phyloP scores from a whole-genome alignment of 2,329 filamentous ascomycete species.

The Parascedosporium putredinis region DNA sequence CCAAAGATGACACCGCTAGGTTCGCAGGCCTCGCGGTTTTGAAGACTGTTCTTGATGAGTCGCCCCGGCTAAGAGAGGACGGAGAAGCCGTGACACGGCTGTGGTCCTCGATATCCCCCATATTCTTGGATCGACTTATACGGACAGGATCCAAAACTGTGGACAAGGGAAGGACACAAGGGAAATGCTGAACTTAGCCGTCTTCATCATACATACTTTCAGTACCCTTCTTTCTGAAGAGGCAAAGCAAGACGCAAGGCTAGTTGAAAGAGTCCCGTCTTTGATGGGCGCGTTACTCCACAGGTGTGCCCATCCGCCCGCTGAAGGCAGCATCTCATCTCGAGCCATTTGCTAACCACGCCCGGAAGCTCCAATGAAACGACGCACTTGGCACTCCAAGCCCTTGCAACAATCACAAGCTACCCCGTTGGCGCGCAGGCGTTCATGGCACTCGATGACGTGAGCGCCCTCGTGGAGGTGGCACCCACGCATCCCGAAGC shows the following conservation, averaged over 20 bases:
- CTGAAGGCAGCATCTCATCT: neutral
- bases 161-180: conserved; percentile 31
- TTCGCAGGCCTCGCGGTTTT: conserved; percentile 59
- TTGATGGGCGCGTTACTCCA: conserved; percentile 42
- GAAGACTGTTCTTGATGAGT: conserved; percentile 55
- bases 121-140: conserved; percentile 54
- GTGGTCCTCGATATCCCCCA: conserved; percentile 51
- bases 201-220: conserved; percentile 55
- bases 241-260: conserved; percentile 30
- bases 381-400: conserved; percentile 41
- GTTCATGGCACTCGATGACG: conserved; percentile 38
- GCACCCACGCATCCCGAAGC: conserved; percentile 42
- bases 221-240: conserved; percentile 42
- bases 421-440: conserved; percentile 36
- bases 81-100: conserved; percentile 33
- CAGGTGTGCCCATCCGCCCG: conserved; percentile 40
- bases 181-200: conserved; percentile 53
- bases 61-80: conserved; percentile 38
- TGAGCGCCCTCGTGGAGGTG: conserved; percentile 45
- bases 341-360: neutral
- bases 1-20: conserved; percentile 56
- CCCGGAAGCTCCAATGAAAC: conserved; percentile 39
- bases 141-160: conserved; percentile 33
- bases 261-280: conserved; percentile 41
- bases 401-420: conserved; percentile 45